A percentile compares a stretch with the other conserved stretches of the same genome.
phyloP scores from a whole-genome alignment of 495 filamentous ascomycete genomes.

The Penicillium roqueforti region DNA sequence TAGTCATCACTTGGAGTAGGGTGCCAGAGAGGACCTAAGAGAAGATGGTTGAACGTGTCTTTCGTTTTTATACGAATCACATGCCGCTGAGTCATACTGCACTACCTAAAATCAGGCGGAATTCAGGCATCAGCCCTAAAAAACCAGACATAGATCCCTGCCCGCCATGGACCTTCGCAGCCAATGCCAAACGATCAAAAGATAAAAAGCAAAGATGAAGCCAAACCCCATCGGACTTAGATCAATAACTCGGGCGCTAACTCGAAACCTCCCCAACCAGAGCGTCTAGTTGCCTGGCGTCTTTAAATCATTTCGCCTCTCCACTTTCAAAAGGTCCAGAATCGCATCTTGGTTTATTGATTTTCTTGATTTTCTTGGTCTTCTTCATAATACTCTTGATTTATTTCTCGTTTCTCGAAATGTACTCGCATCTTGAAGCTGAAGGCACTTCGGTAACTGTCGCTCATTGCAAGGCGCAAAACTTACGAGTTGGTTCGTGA shows the following conservation, averaged over 20 bases:
- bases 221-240: background rate
- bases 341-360: background rate
- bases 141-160: no score
- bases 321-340: background rate
- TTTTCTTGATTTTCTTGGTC: background rate
- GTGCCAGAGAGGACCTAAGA: no score
- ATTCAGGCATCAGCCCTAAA: no score
- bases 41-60: no score
- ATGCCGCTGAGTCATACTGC: no score
- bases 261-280: background rate
- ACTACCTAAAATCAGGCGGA: no score
- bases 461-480: slow-evolving; percentile 6
- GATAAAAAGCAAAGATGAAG: background rate
- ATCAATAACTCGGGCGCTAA: background rate
- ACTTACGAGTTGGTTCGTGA: slow-evolving; percentile 6
- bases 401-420: background rate
- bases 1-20: no score
- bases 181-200: background rate
- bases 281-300: background rate
- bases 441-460: background rate
- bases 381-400: no score
- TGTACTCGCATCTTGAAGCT: slow-evolving; percentile 1
- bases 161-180: no score
- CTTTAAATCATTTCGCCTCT: background rate
- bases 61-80: no score